Evolutionary conservation across 495 filamentous ascomycete species (phyloP), one percentile per base, ranked within the genome.

Genomic region (Penicillium coffeae): DNA sequence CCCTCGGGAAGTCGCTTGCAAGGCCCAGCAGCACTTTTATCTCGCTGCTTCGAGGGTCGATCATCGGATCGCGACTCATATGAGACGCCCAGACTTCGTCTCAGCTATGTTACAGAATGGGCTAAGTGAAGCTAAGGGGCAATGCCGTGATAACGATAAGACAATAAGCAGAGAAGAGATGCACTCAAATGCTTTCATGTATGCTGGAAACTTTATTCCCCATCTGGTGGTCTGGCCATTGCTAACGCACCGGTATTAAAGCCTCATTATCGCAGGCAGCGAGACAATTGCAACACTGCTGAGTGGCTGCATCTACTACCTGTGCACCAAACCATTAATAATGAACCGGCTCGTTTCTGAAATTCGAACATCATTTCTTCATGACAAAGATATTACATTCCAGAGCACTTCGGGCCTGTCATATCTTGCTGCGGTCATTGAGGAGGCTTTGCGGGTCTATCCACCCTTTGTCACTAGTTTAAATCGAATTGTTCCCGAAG

Each of bases 211-310:
- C 27, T 20, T 20, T 49, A 48, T 18, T 14, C 1, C 12, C 5
- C 35, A 4, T n/a, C 9, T 43, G 21, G n/a, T n/a, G n/a, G 50
- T 10, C 15, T 44, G 27, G 30, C 8, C n/a, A n/a, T n/a, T n/a
- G 18, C 42, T 34, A 18, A 34, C 5, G 9, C 32, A 20, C 6
- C 33, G 14, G 14, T 13, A 36, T 48, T 34, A 3, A 34, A 64
- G 51, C 37, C 38, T 72, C 12, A 63, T 72, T 20, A 38, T 68
- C 9, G 69, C 69, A 12, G 81, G 80, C 7, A 80, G 74, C 52
- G 82, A 85, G 53, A 84, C 81, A 0, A 75, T 77, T 6, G 81
- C 80, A 0, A 82, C 79, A 0, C 47, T 69, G 1, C 49, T 84
- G 0, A 59, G 61, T 0, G 81, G 77, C 3, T 67, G 65, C 10